Base-by-base conservation (phyloP, 352 stramenopile species). In the Lagenidium giganteum region DNA sequence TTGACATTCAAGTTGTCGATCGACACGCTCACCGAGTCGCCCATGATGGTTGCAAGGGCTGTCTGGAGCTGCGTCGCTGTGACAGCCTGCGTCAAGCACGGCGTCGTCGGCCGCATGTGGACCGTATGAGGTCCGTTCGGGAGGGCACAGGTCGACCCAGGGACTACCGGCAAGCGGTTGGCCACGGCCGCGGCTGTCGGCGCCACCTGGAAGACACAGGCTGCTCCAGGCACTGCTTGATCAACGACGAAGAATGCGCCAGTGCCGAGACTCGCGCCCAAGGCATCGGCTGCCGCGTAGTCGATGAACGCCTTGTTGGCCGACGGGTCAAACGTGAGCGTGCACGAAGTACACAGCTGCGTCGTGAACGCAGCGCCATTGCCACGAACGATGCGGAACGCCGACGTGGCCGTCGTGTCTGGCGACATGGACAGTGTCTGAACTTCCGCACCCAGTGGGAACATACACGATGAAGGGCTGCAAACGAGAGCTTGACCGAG, bases 401-500 rank as follows among this genome's bases (percentile, higher is more conserved):
- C n/a, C 1, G 66, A 80, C 12, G 92, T 92, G 1, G 38, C 43
- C 28, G 63, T 73, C 4, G 56, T 70, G 17, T 56, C 50, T 8
- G 75, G 45, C 31, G 75, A 93, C 5, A 97, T 50, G 4, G 79
- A 82, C 33, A 98, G 51, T 5, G 69, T 89, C 60, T 98, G 92
- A 9, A 98, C 81, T 51, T 96, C 81, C 5, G 83, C 71, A n/a
- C 95, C 95, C 16, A 98, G 53, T 14, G 91, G 83, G 46, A 97
- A 90, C 39, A 76, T 56, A 53, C 95, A 98, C 7, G 59, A 39
- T 1, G 47, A 39, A 1, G 41, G 41, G 0, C 37, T 61, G 22
- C 80, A 93, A 1, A 54, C 61, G 3, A 54, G 9, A 0, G 44
- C 31, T 23, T 31, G 40, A 34, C 57, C 63, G 3, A 25, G 17